Evolutionary conservation across 139 green algal species (phyloP).

Genomic region (Chlamydomonas sphaeroides): DNA sequence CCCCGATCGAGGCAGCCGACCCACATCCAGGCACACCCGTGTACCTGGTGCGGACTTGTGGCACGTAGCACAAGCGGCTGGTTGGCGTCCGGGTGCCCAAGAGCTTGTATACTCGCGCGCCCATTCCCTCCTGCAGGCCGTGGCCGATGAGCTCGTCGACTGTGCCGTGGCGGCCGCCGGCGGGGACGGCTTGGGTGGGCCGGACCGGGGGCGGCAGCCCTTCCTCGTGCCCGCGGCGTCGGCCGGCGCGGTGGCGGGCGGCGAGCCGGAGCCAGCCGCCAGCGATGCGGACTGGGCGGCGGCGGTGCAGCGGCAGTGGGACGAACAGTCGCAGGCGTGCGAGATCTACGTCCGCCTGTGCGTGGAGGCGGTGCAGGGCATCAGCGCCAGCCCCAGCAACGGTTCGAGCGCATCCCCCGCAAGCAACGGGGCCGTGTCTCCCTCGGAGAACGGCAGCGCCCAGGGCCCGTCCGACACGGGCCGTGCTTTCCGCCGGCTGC

Average conservation of each 20-base stretch:
- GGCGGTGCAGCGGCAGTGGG: conserved; percentile 11
- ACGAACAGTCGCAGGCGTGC: neutral
- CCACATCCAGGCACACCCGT: too few species aligned
- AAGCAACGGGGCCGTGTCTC: neutral
- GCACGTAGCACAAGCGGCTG: too few species aligned
- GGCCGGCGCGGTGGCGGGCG: neutral
- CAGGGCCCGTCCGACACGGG: neutral
- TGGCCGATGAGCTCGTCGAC: conserved; percentile 28
- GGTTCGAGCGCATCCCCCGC: too few species aligned
- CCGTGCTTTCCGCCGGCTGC: conserved; percentile 9
- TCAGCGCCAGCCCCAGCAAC: neutral
- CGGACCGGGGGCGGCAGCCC: too few species aligned
- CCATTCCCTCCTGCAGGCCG: neutral
- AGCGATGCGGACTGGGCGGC: conserved; percentile 7
- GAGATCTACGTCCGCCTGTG: conserved; percentile 18
- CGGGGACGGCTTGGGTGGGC: too few species aligned
- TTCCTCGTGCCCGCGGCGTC: neutral
- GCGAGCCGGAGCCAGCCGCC: neutral
- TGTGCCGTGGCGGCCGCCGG: conserved; percentile 1
- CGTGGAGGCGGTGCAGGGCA: neutral
- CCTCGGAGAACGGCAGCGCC: neutral
- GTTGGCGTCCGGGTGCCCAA: too few species aligned
- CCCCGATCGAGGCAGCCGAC: too few species aligned
- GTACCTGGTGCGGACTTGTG: too few species aligned
- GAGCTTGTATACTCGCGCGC: too few species aligned